These are phyloP conservation scores for Starmerella scarabaei DNA, from an alignment of 805 yeast species.

Conservation along the genomic window DNA sequence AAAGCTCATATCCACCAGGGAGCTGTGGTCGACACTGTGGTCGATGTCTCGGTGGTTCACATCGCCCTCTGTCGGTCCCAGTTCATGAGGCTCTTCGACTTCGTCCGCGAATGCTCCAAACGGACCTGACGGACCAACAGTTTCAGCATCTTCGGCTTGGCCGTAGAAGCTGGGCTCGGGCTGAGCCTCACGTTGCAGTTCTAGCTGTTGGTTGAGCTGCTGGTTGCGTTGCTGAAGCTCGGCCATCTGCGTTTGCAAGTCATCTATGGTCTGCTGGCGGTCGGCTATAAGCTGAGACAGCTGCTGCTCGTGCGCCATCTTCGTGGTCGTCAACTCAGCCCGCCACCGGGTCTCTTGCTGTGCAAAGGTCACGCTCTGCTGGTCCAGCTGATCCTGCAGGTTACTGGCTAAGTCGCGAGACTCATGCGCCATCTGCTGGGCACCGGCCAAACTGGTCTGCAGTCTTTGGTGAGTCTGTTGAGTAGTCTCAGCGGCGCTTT, in stretches of 20 bases:
- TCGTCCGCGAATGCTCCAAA: constrained; percentile 1
- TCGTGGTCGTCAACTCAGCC: not conserved
- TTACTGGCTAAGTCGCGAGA: constrained; percentile 4
- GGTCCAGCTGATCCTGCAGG: constrained; percentile 13
- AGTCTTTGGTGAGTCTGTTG: constrained; percentile 2
- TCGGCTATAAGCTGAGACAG: too few species aligned
- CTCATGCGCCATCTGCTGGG: constrained; percentile 7
- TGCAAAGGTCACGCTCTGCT: not conserved
- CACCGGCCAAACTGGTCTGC: constrained; percentile 8
- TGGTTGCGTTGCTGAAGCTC: not conserved
- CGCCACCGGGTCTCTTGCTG: not conserved
- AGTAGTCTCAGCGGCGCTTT: constrained; percentile 3
- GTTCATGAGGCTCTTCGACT: not conserved
- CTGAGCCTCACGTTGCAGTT: not conserved
- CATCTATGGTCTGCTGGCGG: not conserved
- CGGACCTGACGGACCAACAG: constrained; percentile 1
- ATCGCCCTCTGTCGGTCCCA: too few species aligned
- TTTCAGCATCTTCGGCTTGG: not conserved
- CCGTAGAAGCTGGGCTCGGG: not conserved
- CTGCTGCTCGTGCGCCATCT: not conserved
- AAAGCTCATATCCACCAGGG: not conserved
- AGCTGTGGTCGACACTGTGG: not conserved
- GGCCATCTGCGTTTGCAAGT: not conserved
- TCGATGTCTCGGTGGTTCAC: too few species aligned
- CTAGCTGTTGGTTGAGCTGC: not conserved